Evolutionary conservation across 371 early-diverging fungal species (phyloP).

Genomic region (Lichtheimia ornata): DNA sequence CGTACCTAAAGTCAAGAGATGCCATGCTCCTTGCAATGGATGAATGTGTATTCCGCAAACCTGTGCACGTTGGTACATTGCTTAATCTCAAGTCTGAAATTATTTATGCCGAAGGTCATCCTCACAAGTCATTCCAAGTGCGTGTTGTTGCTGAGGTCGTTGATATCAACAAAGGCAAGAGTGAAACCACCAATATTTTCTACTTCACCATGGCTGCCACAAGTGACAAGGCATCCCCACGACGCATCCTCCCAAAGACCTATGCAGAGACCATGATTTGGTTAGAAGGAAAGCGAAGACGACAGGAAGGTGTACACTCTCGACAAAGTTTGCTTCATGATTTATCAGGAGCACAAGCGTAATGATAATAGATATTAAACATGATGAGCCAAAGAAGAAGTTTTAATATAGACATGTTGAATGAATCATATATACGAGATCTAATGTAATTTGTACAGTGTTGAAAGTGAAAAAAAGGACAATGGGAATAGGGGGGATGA

Average conservation of each 20-base stretch:
- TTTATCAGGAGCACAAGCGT: not conserved
- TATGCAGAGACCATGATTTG: constrained; percentile 80
- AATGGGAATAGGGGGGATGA: no score
- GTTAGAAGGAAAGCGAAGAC: constrained; percentile 66
- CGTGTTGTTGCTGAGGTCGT: constrained; percentile 79
- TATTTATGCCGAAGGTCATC: constrained; percentile 58
- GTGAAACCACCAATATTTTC: constrained; percentile 80
- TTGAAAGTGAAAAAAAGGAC: no score
- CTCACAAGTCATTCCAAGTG: constrained; percentile 70
- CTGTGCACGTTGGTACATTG: constrained; percentile 88
- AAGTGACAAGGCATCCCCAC: constrained; percentile 16
- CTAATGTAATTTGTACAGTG: no score
- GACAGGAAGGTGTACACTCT: constrained; percentile 13
- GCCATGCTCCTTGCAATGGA: constrained; percentile 75
- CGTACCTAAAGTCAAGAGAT: constrained; percentile 57
- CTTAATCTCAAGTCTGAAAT: constrained; percentile 76
- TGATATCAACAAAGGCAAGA: constrained; percentile 59
- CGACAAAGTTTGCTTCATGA: constrained; percentile 15
- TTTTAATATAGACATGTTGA: no score
- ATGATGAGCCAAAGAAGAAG: no score
- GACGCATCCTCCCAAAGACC: constrained; percentile 64
- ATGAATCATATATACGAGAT: no score
- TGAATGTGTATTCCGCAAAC: constrained; percentile 84
- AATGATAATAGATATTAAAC: no score
- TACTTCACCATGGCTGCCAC: constrained; percentile 74